Conservation (phyloP, 768 basidiomycete species). For the Leccinum truebloodii region DNA sequence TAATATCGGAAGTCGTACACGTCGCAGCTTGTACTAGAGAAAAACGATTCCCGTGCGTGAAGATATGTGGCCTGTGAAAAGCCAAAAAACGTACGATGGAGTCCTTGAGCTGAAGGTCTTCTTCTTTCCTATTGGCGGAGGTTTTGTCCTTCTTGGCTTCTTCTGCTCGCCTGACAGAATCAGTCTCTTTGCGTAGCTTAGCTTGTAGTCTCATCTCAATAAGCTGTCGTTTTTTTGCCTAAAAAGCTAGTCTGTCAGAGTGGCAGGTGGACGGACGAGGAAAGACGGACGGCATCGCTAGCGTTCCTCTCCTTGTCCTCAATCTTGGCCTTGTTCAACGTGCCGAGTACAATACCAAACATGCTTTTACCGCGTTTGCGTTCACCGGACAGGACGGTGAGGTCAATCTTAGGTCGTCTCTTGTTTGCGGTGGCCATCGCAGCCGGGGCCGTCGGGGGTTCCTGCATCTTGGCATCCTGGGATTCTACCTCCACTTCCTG, state of each 20-base stretch:
- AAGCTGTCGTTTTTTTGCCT: constrained; percentile 84
- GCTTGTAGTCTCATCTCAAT: constrained; percentile 84
- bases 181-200: constrained; percentile 84
- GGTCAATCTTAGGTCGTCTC: constrained; percentile 75
- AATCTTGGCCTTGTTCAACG: constrained; percentile 83
- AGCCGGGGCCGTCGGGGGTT: constrained; percentile 46
- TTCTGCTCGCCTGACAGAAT: constrained; percentile 81
- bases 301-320: constrained; percentile 83
- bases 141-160: constrained; percentile 86
- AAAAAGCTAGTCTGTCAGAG: constrained; percentile 12
- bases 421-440: constrained; percentile 46
- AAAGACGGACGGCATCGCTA: constrained; percentile 70
- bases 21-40: constrained; percentile 71
- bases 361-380: constrained; percentile 86
- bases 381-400: constrained; percentile 55
- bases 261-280: neutral
- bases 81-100: constrained; percentile 59
- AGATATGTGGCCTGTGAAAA: neutral
- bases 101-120: constrained; percentile 79
- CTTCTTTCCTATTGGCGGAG: constrained; percentile 73
- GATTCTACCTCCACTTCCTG: constrained; percentile 36
- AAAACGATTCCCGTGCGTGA: constrained; percentile 2
- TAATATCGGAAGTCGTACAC: constrained; percentile 67
- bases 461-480: constrained; percentile 38
- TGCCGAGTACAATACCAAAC: constrained; percentile 82